Evolutionary conservation across 495 filamentous ascomycete genomes (phyloP).

Genomic region (Podospora didyma): DNA sequence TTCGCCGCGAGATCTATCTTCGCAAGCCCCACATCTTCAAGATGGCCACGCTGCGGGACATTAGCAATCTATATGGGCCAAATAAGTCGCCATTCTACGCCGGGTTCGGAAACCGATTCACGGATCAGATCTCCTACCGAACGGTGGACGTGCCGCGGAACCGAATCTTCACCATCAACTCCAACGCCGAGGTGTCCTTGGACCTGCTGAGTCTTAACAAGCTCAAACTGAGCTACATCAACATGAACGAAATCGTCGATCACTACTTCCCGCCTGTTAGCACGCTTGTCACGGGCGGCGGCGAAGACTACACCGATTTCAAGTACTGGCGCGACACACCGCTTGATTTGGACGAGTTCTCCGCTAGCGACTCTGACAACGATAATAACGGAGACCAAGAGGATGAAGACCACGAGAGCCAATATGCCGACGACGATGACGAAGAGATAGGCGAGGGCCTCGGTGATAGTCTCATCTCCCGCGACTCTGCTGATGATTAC

Average conservation of each 20-base stretch:
- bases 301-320: conserved; percentile 86
- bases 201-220: conserved; percentile 89
- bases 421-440: conserved; percentile 30
- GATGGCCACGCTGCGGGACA: conserved; percentile 96
- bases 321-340: conserved; percentile 79
- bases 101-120: conserved; percentile 94
- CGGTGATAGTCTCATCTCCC: conserved; percentile 58
- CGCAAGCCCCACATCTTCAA: conserved; percentile 99
- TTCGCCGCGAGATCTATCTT: conserved; percentile 90
- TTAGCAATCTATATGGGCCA: conserved; percentile 78
- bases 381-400: conserved; percentile 41
- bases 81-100: conserved; percentile 87
- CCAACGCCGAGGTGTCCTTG: conserved; percentile 91
- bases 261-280: conserved; percentile 91
- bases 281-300: conserved; percentile 69
- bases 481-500: conserved; percentile 48
- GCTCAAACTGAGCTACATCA: conserved; percentile 93
- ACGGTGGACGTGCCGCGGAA: conserved; percentile 91
- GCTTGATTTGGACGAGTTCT: conserved; percentile 73
- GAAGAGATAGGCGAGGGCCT: conserved; percentile 41
- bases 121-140: conserved; percentile 92
- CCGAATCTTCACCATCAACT: conserved; percentile 98
- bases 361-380: conserved; percentile 66
- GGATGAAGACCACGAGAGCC: conserved; percentile 37
- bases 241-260: conserved; percentile 92